Percentiles rank a stretch among this genome's conserved stretches.
These are phyloP conservation scores for Lepraria neglecta DNA, from an alignment of 495 filamentous ascomycete genomes.

Conservation along the genomic window DNA sequence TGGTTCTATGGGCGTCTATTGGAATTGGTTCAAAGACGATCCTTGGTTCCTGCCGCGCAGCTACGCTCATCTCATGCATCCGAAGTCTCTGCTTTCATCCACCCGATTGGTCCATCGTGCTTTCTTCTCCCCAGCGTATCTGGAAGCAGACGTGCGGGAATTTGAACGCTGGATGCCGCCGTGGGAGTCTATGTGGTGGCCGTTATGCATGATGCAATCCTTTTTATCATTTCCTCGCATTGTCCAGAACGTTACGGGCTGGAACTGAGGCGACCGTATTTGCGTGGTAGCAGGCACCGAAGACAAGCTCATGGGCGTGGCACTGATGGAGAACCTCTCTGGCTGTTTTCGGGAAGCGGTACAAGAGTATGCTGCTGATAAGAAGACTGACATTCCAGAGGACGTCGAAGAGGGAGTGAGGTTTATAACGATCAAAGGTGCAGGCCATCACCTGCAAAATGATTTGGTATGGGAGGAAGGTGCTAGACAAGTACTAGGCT, in stretches of 20 bases:
- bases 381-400: too few species aligned
- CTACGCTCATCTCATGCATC: slow-evolving; percentile 33
- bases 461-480: too few species aligned
- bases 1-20: slow-evolving; percentile 35
- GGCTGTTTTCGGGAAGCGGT: too few species aligned
- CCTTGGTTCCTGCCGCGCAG: slow-evolving; percentile 38
- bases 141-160: slow-evolving; percentile 27
- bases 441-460: too few species aligned
- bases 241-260: slow-evolving; percentile 14
- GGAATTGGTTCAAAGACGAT: slow-evolving; percentile 41
- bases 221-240: slow-evolving; percentile 37
- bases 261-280: slow-evolving; percentile 31
- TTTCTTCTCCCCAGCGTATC: slow-evolving; percentile 39
- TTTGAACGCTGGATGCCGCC: slow-evolving; percentile 35
- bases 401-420: too few species aligned
- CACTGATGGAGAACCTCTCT: slow-evolving; percentile 21
- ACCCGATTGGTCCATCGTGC: slow-evolving; percentile 36
- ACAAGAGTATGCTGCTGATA: too few species aligned
- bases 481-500: too few species aligned
- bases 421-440: too few species aligned
- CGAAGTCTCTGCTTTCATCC: slow-evolving; percentile 43
- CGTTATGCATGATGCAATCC: slow-evolving; percentile 36
- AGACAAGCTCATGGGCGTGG: slow-evolving; percentile 33
- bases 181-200: slow-evolving; percentile 44
- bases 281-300: slow-evolving; percentile 38